A percentile compares a stretch with the other conserved stretches of the same genome.
These are phyloP conservation scores for Nephelium lappaceum DNA, from an alignment of 345 rosid genomes.

Conservation along the genomic window DNA sequence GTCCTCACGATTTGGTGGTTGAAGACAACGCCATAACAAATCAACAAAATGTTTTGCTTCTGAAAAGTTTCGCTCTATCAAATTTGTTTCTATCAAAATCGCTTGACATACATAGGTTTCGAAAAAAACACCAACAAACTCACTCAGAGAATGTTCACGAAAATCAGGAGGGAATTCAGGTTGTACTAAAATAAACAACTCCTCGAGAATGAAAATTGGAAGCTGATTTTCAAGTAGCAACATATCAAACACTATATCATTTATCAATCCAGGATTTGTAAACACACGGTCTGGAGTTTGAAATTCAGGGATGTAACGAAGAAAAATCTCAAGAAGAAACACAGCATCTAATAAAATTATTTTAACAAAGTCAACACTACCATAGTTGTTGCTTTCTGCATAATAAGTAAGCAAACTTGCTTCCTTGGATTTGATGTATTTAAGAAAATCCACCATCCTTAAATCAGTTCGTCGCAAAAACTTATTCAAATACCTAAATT, in stretches of 20 bases:
- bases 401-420: constrained; percentile 8
- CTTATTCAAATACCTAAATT: constrained; percentile 7
- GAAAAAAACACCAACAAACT: neutral
- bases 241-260: constrained; percentile 1
- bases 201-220: too few relatives aligned
- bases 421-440: neutral
- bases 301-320: neutral
- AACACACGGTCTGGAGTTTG: neutral
- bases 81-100: neutral
- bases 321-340: constrained; percentile 16
- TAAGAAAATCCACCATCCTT: neutral
- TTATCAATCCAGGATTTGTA: neutral
- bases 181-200: neutral
- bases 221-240: too few relatives aligned
- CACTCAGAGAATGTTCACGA: too few relatives aligned
- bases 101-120: neutral
- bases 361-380: constrained; percentile 10
- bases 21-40: neutral
- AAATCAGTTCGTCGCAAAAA: constrained; percentile 3
- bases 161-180: neutral
- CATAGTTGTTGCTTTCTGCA: neutral
- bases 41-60: constrained; percentile 19
- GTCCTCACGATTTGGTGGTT: neutral
- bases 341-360: constrained; percentile 6
- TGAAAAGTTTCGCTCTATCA: neutral